Evolutionary conservation across 768 basidiomycete genomes (phyloP).

Genomic region (Jaapia argillacea): DNA sequence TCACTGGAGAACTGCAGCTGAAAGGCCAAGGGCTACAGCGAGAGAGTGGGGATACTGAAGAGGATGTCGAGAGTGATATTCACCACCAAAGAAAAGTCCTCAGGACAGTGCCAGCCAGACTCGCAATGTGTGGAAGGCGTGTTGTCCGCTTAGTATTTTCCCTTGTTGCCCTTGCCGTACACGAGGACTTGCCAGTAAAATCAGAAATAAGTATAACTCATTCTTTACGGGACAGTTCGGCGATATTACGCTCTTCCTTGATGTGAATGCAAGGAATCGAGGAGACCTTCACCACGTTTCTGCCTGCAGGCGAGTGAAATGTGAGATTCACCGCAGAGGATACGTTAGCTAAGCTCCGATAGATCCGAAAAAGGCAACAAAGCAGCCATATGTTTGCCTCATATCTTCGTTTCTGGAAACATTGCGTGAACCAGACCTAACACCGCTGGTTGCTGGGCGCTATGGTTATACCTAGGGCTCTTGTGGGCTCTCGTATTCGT

Average conservation of each 20-base stretch:
- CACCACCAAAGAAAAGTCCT: not conserved
- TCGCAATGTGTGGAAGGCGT: not conserved
- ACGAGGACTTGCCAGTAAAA: not conserved
- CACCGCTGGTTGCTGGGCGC: too few relatives aligned
- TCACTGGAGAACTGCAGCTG: not conserved
- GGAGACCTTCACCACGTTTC: not conserved
- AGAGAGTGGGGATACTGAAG: not conserved
- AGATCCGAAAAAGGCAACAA: too few relatives aligned
- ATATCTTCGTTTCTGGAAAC: too few relatives aligned
- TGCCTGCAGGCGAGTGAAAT: not conserved
- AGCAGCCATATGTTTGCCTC: too few relatives aligned
- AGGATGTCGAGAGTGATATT: not conserved
- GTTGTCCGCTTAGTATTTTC: not conserved
- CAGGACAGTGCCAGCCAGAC: not conserved
- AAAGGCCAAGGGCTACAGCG: not conserved
- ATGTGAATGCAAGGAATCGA: not conserved
- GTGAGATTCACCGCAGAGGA: too few relatives aligned
- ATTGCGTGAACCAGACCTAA: too few relatives aligned
- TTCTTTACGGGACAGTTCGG: not conserved
- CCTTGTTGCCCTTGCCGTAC: not conserved
- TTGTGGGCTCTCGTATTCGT: too few relatives aligned
- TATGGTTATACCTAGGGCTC: too few relatives aligned
- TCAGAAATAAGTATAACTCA: not conserved
- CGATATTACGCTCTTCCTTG: not conserved
- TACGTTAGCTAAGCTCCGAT: slow-evolving; percentile 17